Evolutionary conservation across 345 rosid species (phyloP).

Genomic region (Hypericum perforatum): DNA sequence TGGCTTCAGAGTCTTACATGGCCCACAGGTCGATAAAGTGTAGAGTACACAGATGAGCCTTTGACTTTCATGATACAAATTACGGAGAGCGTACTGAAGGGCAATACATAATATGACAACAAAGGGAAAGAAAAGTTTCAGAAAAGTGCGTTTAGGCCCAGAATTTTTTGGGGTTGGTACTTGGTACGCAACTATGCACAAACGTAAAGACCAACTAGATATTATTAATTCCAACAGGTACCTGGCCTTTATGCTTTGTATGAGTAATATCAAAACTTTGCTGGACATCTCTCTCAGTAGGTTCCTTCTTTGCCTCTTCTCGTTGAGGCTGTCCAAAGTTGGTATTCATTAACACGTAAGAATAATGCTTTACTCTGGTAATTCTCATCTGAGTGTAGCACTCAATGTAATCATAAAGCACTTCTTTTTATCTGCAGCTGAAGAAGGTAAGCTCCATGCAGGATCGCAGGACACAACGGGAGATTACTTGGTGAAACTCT

Average conservation of each 20-base stretch:
- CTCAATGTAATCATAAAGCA: no score
- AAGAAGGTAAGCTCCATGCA: no score
- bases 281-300: conserved; percentile 66
- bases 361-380: no score
- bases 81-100: conserved; percentile 77
- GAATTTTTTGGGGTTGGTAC: background rate
- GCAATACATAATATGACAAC: conserved; percentile 7
- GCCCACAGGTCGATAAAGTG: conserved; percentile 94
- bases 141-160: background rate
- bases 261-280: conserved; percentile 72
- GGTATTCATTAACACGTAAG: background rate
- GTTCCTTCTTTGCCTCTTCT: conserved; percentile 84
- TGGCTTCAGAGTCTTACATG: conserved; percentile 93
- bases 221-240: conserved; percentile 15
- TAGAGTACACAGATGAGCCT: conserved; percentile 76
- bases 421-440: no score
- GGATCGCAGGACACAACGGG: background rate
- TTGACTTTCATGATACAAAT: conserved; percentile 89
- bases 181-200: background rate
- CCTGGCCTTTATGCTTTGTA: conserved; percentile 90
- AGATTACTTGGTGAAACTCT: conserved; percentile 84
- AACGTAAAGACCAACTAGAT: background rate
- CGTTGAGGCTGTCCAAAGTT: conserved; percentile 53
- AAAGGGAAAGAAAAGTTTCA: conserved; percentile 3
- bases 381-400: no score